Base-by-base conservation (phyloP, 2,329 filamentous ascomycete species). In the Trichophyton rubrum region DNA sequence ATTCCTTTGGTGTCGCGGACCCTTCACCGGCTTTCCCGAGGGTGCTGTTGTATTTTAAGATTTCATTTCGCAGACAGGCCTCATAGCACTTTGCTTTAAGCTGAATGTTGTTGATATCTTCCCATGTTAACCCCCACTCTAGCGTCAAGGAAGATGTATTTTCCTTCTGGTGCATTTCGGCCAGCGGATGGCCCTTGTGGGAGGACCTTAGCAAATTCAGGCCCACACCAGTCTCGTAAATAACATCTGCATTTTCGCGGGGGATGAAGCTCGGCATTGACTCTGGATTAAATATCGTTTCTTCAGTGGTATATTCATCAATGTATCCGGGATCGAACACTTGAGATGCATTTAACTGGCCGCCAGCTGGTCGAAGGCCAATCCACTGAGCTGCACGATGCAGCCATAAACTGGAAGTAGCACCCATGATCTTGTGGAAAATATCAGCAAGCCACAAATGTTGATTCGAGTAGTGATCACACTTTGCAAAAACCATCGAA, bases 161-260 rank as follows among this genome's bases (percentile, higher is more conserved):
- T 8, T 69, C 66, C 4, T 83, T 70, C 4, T 80, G 74, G 27
- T 77, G 75, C n/a, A 77, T 68, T 47, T 78, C 78, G 13, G 83
- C 81, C 47, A 93, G 75, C 0, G 86, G 84, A 68, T 95, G 88
- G 1, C 84, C 77, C 3, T 88, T 81, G 68, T 93, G 87, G 65
- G 87, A 84, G 22, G 78, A 75, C 66, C 84, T 82, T 56, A 95
- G 77, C 59, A 93, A 84, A 6, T 87, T 82, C 56, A 95, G 73
- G 69, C 87, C 92, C 66, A 82, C 83, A 3, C 89, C 90, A 2
- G 85, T 87, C 69, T 95, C 89, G 64, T 92, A 91, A n/a, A 93
- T 83, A 3, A 79, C 76, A 58, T 82, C 79, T 2, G 84, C 85
- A 65, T 91, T 81, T 61, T 93, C 88, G 3, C 77, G 71, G 0